Conservation (phyloP, 257 asterid genomes). For the Ehretia macrophylla region DNA sequence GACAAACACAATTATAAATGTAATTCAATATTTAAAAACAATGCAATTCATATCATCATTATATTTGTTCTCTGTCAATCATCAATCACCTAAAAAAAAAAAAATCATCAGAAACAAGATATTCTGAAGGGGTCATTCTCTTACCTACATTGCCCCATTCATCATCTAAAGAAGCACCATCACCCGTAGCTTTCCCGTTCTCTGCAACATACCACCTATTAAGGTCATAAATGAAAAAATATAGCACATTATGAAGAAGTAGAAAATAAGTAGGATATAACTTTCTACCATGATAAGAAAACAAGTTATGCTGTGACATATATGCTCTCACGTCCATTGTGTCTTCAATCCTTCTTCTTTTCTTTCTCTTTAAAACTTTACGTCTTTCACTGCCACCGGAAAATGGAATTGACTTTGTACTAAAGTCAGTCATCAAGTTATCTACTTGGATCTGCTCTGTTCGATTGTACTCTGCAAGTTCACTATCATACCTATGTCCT, state of each 20-base stretch:
- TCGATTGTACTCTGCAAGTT: conserved; percentile 36
- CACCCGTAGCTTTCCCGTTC: conserved; percentile 33
- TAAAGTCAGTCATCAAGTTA: conserved; percentile 21
- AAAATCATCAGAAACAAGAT: not conserved
- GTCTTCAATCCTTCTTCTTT: conserved; percentile 56
- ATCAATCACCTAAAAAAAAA: too few species aligned
- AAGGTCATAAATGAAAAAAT: conserved; percentile 5
- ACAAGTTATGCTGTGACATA: conserved; percentile 69
- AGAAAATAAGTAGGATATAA: not conserved
- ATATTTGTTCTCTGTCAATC: too few species aligned
- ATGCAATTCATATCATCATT: too few species aligned
- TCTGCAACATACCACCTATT: conserved; percentile 38
- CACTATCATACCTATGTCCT: conserved; percentile 45
- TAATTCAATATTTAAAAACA: too few species aligned
- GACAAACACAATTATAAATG: too few species aligned
- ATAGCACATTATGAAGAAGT: not conserved
- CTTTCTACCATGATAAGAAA: conserved; percentile 58
- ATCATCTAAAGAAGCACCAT: conserved; percentile 25
- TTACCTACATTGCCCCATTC: conserved; percentile 41
- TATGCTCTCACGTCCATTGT: conserved; percentile 35
- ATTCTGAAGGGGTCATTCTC: conserved; percentile 8
- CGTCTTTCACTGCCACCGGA: conserved; percentile 16
- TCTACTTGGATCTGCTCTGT: conserved; percentile 26
- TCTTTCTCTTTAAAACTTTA: conserved; percentile 51
- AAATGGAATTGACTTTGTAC: conserved; percentile 45